Evolutionary conservation across 2,329 filamentous ascomycete genomes (phyloP).

Genomic region (Setomelanomma holmii): DNA sequence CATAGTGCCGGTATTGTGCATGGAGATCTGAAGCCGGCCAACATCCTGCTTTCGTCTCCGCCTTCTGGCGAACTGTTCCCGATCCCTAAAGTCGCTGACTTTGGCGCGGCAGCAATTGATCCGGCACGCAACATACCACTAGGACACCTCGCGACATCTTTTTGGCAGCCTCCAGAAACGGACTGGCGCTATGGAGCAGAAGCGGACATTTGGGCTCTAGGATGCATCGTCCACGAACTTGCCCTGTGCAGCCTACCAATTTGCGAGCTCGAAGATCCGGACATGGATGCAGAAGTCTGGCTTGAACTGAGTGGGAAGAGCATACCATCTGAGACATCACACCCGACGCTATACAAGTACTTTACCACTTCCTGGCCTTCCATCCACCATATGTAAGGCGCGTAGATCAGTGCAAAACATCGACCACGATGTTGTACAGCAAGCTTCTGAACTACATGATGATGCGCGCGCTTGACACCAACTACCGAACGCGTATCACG

Average conservation of each 20-base stretch:
- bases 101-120: slow-evolving; percentile 2
- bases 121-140: not conserved
- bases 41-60: slow-evolving; percentile 15
- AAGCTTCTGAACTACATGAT: slow-evolving; percentile 10
- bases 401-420: too few relatives aligned
- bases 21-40: slow-evolving; percentile 7
- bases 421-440: not conserved
- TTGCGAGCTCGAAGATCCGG: not conserved
- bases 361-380: slow-evolving; percentile 1
- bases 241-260: not conserved
- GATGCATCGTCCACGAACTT: not conserved
- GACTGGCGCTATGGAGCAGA: not conserved
- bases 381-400: not conserved
- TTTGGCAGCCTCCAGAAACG: not conserved
- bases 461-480: slow-evolving; percentile 4
- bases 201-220: not conserved
- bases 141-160: not conserved
- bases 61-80: not conserved
- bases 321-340: not conserved
- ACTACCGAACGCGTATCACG: slow-evolving; percentile 4
- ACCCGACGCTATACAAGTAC: not conserved
- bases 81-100: slow-evolving; percentile 4
- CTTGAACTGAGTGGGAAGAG: not conserved
- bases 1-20: slow-evolving; percentile 13
- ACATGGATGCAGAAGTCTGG: not conserved